These are phyloP conservation scores for Cardamine resedifolia DNA, from an alignment of 345 rosid genomes.

Conservation along the genomic window DNA sequence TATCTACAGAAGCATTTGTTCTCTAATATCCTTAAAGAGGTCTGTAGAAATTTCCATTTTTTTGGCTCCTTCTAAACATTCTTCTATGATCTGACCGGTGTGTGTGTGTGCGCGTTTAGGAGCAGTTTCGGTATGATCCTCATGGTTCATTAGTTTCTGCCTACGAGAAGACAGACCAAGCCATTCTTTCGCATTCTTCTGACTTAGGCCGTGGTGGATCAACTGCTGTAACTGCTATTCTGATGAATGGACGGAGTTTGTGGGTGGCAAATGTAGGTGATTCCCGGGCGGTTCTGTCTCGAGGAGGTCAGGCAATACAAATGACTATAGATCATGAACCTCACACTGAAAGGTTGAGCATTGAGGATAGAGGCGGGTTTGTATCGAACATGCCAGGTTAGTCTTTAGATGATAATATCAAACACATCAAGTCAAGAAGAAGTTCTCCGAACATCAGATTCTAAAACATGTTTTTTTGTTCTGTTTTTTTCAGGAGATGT, in stretches of 20 bases:
- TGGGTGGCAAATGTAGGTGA: conserved; percentile 79
- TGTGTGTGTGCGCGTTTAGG: conserved; percentile 39
- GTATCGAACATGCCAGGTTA: conserved; percentile 82
- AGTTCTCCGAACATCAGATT: neutral
- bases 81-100: neutral
- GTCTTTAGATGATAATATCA: neutral
- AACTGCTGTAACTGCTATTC: conserved; percentile 75
- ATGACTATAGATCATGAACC: conserved; percentile 70
- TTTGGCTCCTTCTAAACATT: neutral
- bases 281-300: conserved; percentile 67
- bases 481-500: conserved; percentile 56
- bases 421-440: neutral
- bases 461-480: neutral
- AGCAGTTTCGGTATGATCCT: conserved; percentile 55
- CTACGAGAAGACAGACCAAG: conserved; percentile 64
- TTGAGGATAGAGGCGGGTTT: conserved; percentile 65
- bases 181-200: conserved; percentile 56
- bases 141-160: conserved; percentile 47
- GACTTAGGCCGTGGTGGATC: conserved; percentile 77
- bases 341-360: conserved; percentile 60
- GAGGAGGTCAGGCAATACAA: conserved; percentile 56
- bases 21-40: conserved; percentile 64
- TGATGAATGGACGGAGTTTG: conserved; percentile 52
- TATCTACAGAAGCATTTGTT: conserved; percentile 67
- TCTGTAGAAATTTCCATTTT: neutral